Conservation (phyloP, 2,329 filamentous ascomycete genomes). For the Fusarium euwallaceae region DNA sequence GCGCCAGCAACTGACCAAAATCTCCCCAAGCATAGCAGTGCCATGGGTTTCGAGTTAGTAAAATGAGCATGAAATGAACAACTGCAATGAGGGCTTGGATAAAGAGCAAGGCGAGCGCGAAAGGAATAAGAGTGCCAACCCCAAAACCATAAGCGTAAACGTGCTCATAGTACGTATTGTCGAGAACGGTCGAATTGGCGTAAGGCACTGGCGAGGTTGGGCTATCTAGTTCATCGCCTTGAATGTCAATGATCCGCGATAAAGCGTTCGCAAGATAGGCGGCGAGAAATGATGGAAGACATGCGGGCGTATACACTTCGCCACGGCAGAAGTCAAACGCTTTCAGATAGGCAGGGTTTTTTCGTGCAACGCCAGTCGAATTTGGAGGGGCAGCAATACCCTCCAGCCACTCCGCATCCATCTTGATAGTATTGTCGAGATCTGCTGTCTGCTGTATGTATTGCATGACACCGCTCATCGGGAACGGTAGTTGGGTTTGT, state of each 20-base stretch:
- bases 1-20: constrained; percentile 3
- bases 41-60: background rate
- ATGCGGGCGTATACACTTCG: background rate
- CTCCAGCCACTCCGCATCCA: background rate
- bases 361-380: background rate
- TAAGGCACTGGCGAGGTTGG: background rate
- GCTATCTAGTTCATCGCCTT: background rate
- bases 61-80: background rate
- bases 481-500: background rate
- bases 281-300: background rate
- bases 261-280: background rate
- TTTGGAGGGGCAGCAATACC: background rate
- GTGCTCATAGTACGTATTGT: background rate
- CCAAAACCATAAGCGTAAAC: background rate
- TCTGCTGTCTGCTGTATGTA: background rate
- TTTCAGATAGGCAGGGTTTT: background rate
- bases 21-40: constrained; percentile 5
- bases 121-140: background rate
- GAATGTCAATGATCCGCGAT: background rate
- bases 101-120: background rate
- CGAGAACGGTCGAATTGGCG: background rate
- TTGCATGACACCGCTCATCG: background rate
- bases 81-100: constrained; percentile 1
- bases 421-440: background rate
- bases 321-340: background rate